Conservation (phyloP, 2,329 filamentous ascomycete species). For the Cytospora schulzeri region DNA sequence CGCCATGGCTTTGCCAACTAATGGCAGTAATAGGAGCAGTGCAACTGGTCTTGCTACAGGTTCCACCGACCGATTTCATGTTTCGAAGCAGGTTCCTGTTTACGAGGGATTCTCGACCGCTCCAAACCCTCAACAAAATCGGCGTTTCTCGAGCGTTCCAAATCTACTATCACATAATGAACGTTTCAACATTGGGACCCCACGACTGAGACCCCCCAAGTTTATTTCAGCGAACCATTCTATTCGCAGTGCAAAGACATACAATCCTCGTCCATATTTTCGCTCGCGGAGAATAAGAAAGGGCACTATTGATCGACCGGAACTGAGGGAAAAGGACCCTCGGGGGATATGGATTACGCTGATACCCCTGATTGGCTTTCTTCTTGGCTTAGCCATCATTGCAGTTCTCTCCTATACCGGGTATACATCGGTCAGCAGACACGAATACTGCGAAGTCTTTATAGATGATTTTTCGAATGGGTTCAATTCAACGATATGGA, state of each 20-base stretch:
- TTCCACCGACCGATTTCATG: not conserved
- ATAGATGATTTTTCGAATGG: constrained; percentile 27
- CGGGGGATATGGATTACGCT: constrained; percentile 24
- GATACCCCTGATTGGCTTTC: constrained; percentile 18
- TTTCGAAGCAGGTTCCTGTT: not conserved
- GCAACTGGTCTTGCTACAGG: not conserved
- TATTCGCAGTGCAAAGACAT: constrained; percentile 12
- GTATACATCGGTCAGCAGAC: constrained; percentile 11
- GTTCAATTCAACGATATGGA: constrained; percentile 27
- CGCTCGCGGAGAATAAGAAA: constrained; percentile 23
- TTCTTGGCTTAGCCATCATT: constrained; percentile 7
- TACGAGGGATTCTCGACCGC: not conserved
- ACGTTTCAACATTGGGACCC: not conserved
- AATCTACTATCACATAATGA: not conserved
- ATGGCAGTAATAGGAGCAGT: not conserved
- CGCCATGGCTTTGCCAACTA: not conserved
- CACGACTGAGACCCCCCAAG: not conserved
- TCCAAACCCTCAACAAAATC: too few species aligned
- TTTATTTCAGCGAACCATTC: constrained; percentile 2
- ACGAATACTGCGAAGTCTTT: constrained; percentile 25
- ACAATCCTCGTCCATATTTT: constrained; percentile 23
- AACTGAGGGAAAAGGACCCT: constrained; percentile 23
- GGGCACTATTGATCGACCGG: constrained; percentile 22
- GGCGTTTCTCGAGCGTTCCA: not conserved
- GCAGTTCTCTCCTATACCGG: constrained; percentile 11